Evolutionary conservation across 202 grass and related monocot genomes (phyloP).

Genomic region (Zoysia matrella): DNA sequence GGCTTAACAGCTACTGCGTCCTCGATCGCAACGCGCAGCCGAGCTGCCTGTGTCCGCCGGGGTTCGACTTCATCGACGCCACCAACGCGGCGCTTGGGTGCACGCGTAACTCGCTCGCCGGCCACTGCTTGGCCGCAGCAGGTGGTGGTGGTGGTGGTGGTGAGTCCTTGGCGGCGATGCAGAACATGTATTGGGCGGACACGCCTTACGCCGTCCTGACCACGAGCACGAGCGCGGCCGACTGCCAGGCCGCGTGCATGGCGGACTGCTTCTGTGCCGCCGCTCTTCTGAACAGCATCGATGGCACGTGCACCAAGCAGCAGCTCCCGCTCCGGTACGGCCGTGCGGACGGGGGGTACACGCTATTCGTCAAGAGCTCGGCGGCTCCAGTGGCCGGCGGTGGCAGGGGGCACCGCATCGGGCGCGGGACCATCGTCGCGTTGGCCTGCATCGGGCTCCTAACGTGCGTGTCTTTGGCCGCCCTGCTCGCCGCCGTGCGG

Average conservation of each 20-base stretch:
- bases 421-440: background rate
- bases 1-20: slow-evolving; percentile 49
- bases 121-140: slow-evolving; percentile 11
- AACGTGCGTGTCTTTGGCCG: background rate
- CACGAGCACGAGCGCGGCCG: slow-evolving; percentile 30
- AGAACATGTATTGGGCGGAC: slow-evolving; percentile 36
- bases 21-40: slow-evolving; percentile 7
- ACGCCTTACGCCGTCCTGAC: slow-evolving; percentile 18
- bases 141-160: no score
- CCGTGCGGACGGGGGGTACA: slow-evolving; percentile 10
- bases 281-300: slow-evolving; percentile 24
- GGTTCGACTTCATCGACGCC: slow-evolving; percentile 43
- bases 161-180: background rate
- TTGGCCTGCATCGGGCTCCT: slow-evolving; percentile 15
- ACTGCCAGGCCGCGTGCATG: slow-evolving; percentile 45
- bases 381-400: background rate
- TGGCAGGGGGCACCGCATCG: background rate
- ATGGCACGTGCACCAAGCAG: slow-evolving; percentile 52
- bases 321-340: slow-evolving; percentile 50
- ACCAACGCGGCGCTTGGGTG: slow-evolving; percentile 20
- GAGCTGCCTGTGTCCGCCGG: slow-evolving; percentile 43
- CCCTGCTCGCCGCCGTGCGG: background rate
- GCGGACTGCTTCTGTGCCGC: slow-evolving; percentile 54
- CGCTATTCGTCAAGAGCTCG: slow-evolving; percentile 35
- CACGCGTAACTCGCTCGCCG: background rate